Conservation (phyloP, 371 early-diverging fungal species). For the Blastocladiella emersonii region DNA sequence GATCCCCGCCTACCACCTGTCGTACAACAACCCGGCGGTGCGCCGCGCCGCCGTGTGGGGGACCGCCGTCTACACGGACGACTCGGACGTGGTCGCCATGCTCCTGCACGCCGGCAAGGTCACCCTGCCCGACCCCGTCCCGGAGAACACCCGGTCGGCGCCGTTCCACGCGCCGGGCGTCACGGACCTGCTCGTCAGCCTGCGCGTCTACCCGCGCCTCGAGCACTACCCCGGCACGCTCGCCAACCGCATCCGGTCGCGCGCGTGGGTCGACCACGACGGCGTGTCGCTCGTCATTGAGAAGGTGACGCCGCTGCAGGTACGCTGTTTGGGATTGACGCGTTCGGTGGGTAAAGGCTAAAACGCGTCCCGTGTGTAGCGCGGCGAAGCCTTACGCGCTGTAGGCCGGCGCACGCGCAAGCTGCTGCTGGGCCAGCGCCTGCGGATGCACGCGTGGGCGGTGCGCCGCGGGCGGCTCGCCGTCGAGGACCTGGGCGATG, state of each 20-base stretch:
- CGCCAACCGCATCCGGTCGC: slow-evolving; percentile 43
- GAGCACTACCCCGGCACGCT: slow-evolving; percentile 46
- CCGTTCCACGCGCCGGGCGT: slow-evolving; percentile 17
- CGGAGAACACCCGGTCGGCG: slow-evolving; percentile 15
- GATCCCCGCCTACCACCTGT: slow-evolving; percentile 35
- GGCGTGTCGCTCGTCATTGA: slow-evolving; percentile 60
- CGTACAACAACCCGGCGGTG: slow-evolving; percentile 37
- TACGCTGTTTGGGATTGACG: no score
- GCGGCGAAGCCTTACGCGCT: no score
- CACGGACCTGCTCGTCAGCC: slow-evolving; percentile 36
- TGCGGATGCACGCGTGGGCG: no score
- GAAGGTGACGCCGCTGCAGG: no score
- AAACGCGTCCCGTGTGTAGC: no score
- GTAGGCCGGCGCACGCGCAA: no score
- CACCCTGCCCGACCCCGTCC: slow-evolving; percentile 17
- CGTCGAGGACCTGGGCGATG: no score
- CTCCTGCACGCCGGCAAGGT: slow-evolving; percentile 40
- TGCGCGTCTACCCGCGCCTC: slow-evolving; percentile 62
- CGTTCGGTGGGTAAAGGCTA: no score
- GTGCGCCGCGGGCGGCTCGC: no score
- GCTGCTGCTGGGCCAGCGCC: no score
- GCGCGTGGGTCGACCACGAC: slow-evolving; percentile 62
- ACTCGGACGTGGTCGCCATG: slow-evolving; percentile 69
- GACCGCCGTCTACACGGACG: slow-evolving; percentile 73
- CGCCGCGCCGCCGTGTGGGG: slow-evolving; percentile 61